These are phyloP conservation scores for Hypoxylon fuscum DNA, from an alignment of 495 filamentous ascomycete species.

Conservation along the genomic window DNA sequence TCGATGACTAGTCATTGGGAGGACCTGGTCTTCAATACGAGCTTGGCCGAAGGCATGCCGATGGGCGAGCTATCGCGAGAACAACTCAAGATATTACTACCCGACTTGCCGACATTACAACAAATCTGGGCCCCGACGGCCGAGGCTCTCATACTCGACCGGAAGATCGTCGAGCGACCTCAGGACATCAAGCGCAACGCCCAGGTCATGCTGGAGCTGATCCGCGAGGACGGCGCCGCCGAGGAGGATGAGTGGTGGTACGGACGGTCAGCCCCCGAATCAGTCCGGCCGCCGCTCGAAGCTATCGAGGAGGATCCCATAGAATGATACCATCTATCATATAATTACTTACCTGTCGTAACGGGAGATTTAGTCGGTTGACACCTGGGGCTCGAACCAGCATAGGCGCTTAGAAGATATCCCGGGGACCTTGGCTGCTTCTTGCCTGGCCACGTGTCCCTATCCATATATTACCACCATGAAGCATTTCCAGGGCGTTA, in stretches of 20 bases:
- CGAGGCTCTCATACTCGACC: conserved; percentile 62
- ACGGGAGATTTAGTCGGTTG: conserved; percentile 28
- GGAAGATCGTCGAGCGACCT: conserved; percentile 60
- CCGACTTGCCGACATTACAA: conserved; percentile 58
- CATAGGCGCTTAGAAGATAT: conserved; percentile 43
- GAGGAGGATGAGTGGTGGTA: conserved; percentile 65
- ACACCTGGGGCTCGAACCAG: too few species aligned
- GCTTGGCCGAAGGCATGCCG: conserved; percentile 62
- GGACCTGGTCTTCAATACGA: conserved; percentile 60
- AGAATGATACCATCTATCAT: conserved; percentile 42
- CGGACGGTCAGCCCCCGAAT: conserved; percentile 53
- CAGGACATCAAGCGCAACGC: conserved; percentile 63
- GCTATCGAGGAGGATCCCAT: conserved; percentile 58
- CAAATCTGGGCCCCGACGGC: conserved; percentile 63
- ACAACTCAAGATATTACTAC: conserved; percentile 55
- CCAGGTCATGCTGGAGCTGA: conserved; percentile 61
- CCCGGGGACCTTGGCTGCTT: conserved; percentile 15
- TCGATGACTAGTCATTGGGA: conserved; percentile 49
- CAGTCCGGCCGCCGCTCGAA: conserved; percentile 55
- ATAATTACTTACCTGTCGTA: conserved; percentile 9
- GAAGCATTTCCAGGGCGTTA: conserved; percentile 33
- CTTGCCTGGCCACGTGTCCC: conserved; percentile 28
- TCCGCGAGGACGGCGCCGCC: conserved; percentile 59
- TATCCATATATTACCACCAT: conserved; percentile 21
- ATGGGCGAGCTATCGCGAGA: conserved; percentile 60